Evolutionary conservation across 306 rosid species (phyloP), one percentile per base, ranked within the genome.

Genomic region (Quercus variabilis): DNA sequence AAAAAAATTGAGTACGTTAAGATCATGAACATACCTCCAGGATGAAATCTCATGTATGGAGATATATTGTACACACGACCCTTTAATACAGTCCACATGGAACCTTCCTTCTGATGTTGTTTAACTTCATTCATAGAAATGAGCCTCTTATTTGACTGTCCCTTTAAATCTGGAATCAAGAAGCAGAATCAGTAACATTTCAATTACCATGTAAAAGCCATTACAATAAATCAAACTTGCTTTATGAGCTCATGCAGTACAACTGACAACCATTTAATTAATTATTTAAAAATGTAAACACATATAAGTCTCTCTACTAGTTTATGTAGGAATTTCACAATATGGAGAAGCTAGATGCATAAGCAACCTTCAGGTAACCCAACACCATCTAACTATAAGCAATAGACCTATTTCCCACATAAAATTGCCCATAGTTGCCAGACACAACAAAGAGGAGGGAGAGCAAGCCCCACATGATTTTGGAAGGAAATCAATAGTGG

Each of bases 11-110:
- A 68, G 72, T 55, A 76, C 59, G 75, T 6, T 51, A 73, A 83
- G 75, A 30, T 28, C 10, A 80, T 78, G 76, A 78, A 3, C 81
- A 78, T 91, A 92, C 97, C 97, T 85, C 97, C 97, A n/a, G 99
- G 98, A 75, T 92, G 99, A 82, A 94, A 94, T 82, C 87, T 91
- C 97, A 92, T 87, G 76, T 94, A 94, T 11, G 97, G 97, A 76
- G 90, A 88, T 83, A 94, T 56, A 83, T 94, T 94, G 79, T 94
- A 94, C 80, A 93, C 94, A 20, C 90, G 94, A 23, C 98, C 99
- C 84, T 93, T 95, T 43, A 95, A 87, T 84, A 92, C 97, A 76
- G 99, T 95, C 98, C 99, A 95, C 96, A 91, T 90, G 19, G 94
- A 85, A 55, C 88, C 99, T 74, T 91, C 98, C 51, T 84, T 83